These are phyloP conservation scores for Termitomyces sp. DNA, from an alignment of 768 basidiomycete species.

Conservation along the genomic window DNA sequence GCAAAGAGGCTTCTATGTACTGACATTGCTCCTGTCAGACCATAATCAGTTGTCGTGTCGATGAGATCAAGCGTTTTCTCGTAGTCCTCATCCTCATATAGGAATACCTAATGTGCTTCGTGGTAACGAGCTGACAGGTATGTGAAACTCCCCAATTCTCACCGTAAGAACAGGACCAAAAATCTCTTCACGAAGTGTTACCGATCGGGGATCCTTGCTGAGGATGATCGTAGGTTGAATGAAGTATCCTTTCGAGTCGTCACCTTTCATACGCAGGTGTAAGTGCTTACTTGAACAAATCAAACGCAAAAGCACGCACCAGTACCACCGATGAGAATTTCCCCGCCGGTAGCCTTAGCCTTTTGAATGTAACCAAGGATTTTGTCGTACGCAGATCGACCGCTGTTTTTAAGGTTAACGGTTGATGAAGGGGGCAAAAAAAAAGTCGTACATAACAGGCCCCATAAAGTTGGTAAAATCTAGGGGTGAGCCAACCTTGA, in stretches of 20 bases:
- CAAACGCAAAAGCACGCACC: constrained; percentile 31
- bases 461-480: constrained; percentile 90
- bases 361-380: constrained; percentile 77
- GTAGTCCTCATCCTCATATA: constrained; percentile 83
- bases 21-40: constrained; percentile 90
- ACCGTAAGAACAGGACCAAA: constrained; percentile 96
- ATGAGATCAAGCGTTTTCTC: constrained; percentile 85
- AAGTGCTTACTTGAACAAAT: background rate
- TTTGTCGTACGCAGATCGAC: constrained; percentile 84
- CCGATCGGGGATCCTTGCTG: constrained; percentile 81
- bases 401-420: constrained; percentile 34
- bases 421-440: background rate
- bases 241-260: constrained; percentile 91
- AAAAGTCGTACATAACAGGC: constrained; percentile 78
- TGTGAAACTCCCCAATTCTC: constrained; percentile 12
- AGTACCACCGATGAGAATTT: constrained; percentile 81
- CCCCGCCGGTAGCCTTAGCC: constrained; percentile 85
- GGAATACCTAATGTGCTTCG: constrained; percentile 52
- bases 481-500: constrained; percentile 73
- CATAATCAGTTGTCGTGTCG: constrained; percentile 83
- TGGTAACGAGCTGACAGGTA: background rate
- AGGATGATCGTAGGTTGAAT: constrained; percentile 92
- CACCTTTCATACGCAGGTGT: constrained; percentile 36
- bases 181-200: constrained; percentile 93
- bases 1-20: constrained; percentile 20